Percentiles rank a stretch among this genome's conserved stretches.
Evolutionary conservation across 257 asterid species (phyloP).

Genomic region (Prunella vulgaris): DNA sequence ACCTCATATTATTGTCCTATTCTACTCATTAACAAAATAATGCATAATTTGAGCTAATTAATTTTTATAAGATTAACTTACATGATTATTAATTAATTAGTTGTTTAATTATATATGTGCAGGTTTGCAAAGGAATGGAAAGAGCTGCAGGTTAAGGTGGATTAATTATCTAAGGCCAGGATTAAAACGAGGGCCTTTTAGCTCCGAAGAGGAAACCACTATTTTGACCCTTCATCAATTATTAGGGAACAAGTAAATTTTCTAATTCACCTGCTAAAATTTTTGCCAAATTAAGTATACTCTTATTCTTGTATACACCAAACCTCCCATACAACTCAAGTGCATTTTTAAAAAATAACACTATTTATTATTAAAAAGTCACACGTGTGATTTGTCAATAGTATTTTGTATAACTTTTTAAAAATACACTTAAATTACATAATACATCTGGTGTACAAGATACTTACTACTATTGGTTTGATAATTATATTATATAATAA

Average conservation of each 20-base stretch:
- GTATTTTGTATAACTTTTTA: too few relatives aligned
- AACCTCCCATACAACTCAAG: too few relatives aligned
- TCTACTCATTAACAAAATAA: background rate
- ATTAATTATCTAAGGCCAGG: conserved; percentile 84
- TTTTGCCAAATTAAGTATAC: too few relatives aligned
- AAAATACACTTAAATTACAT: too few relatives aligned
- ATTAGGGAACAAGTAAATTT: conserved; percentile 83
- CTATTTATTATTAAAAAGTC: too few relatives aligned
- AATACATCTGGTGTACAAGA: too few relatives aligned
- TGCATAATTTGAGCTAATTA: background rate
- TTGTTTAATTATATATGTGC: background rate
- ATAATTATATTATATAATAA: too few relatives aligned
- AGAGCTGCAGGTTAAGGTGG: conserved; percentile 93
- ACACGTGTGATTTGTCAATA: too few relatives aligned
- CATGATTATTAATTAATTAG: background rate
- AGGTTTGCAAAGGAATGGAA: conserved; percentile 86
- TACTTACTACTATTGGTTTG: too few relatives aligned
- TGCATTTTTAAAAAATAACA: too few relatives aligned
- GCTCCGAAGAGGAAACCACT: conserved; percentile 50
- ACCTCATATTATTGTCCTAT: background rate
- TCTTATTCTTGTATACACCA: too few relatives aligned
- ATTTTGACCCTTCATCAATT: conserved; percentile 60
- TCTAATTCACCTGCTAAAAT: too few relatives aligned
- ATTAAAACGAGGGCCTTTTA: conserved; percentile 62
- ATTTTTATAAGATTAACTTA: background rate